These are phyloP conservation scores for Leccinum subtestaceum DNA, from an alignment of 768 basidiomycete species.

Conservation along the genomic window DNA sequence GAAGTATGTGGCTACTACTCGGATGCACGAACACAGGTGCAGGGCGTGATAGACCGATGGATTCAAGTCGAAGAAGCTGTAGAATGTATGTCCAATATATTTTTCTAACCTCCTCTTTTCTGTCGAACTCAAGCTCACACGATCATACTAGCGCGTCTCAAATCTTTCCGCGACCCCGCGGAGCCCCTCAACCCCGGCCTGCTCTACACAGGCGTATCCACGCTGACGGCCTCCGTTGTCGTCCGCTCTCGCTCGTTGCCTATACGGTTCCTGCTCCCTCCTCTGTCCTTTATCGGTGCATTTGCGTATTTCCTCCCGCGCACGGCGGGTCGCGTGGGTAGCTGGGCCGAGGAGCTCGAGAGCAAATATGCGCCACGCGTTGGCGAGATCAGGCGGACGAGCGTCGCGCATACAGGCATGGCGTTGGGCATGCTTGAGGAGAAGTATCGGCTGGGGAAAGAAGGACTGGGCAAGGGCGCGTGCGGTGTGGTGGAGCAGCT, in stretches of 20 bases:
- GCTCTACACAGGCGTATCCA: slow-evolving; percentile 86
- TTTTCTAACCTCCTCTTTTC: neutral
- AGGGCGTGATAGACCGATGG: slow-evolving; percentile 75
- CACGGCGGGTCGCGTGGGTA: slow-evolving; percentile 66
- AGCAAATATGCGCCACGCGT: slow-evolving; percentile 64
- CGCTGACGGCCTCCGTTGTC: slow-evolving; percentile 85
- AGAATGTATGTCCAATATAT: slow-evolving; percentile 59
- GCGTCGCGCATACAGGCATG: slow-evolving; percentile 59
- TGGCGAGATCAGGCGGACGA: slow-evolving; percentile 64
- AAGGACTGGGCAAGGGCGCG: slow-evolving; percentile 43
- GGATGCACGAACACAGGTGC: slow-evolving; percentile 63
- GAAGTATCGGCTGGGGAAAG: slow-evolving; percentile 45
- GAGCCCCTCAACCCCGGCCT: slow-evolving; percentile 87
- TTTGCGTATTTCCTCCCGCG: slow-evolving; percentile 84
- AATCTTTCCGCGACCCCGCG: slow-evolving; percentile 73
- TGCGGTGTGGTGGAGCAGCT: slow-evolving; percentile 48
- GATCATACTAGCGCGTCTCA: slow-evolving; percentile 61
- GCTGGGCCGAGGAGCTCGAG: slow-evolving; percentile 69
- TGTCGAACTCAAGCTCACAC: neutral
- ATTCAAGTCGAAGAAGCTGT: slow-evolving; percentile 82
- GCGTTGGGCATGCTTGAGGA: slow-evolving; percentile 57
- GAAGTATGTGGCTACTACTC: slow-evolving; percentile 53
- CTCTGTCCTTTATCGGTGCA: slow-evolving; percentile 65
- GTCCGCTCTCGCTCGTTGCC: slow-evolving; percentile 73
- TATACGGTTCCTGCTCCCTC: slow-evolving; percentile 72